Percentiles rank a stretch among this genome's conserved stretches.
phyloP scores from a whole-genome alignment of 2,329 filamentous ascomycete species.

The Botryosphaeria dothidea region DNA sequence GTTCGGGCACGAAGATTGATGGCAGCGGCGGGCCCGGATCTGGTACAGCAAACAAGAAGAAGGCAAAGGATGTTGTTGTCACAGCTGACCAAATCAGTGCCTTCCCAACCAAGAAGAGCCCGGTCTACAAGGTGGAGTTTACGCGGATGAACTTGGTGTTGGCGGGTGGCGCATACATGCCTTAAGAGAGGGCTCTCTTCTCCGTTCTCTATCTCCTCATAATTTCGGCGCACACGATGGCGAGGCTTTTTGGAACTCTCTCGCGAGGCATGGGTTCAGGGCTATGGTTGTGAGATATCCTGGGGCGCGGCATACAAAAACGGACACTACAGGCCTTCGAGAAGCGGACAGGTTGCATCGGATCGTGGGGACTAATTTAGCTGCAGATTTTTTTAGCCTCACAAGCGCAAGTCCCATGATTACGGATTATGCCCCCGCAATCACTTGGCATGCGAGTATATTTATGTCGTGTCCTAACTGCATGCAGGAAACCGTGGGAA shows the following conservation, averaged over 20 bases:
- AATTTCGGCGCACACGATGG: background rate
- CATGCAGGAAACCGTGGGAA: background rate
- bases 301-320: conserved; percentile 5
- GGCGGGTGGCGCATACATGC: conserved; percentile 72
- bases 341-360: background rate
- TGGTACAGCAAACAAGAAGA: conserved; percentile 47
- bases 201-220: background rate
- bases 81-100: conserved; percentile 92
- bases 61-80: conserved; percentile 89
- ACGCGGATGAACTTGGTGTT: conserved; percentile 94
- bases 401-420: conserved; percentile 7
- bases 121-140: conserved; percentile 89
- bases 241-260: background rate
- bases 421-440: background rate
- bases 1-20: conserved; percentile 48
- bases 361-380: conserved; percentile 12
- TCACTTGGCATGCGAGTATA: background rate
- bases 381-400: conserved; percentile 2
- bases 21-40: conserved; percentile 40
- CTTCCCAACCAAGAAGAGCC: conserved; percentile 94
- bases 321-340: background rate
- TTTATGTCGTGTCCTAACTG: background rate
- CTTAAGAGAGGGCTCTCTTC: conserved; percentile 27
- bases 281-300: conserved; percentile 9
- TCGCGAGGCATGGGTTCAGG: conserved; percentile 8